A percentile compares a stretch with the other conserved stretches of the same genome.
phyloP scores from a whole-genome alignment of 1,139 yeast species.

The Suhomyces wounanorum region DNA sequence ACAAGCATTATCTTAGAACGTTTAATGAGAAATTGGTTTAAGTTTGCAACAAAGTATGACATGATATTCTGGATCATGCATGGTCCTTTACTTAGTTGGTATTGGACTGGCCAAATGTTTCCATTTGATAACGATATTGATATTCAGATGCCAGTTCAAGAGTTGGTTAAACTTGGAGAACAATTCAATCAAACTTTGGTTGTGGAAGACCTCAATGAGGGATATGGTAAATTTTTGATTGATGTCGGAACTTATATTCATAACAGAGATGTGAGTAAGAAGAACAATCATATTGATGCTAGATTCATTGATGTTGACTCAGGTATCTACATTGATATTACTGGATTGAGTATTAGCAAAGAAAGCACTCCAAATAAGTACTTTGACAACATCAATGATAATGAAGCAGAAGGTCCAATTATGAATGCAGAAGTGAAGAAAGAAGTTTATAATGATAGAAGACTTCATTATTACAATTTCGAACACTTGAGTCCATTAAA shows the following conservation, averaged over 20 bases:
- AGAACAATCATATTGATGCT: conserved; percentile 29
- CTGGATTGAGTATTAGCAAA: conserved; percentile 23
- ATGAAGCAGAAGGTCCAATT: conserved; percentile 14
- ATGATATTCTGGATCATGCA: conserved; percentile 29
- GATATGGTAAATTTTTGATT: conserved; percentile 28
- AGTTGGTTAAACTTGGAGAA: conserved; percentile 19
- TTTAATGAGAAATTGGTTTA: conserved; percentile 36
- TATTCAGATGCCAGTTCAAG: conserved; percentile 25
- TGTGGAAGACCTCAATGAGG: conserved; percentile 27
- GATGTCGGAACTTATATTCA: conserved; percentile 30
- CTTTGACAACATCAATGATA: conserved; percentile 13
- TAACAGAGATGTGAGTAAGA: conserved; percentile 24
- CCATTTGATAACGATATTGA: conserved; percentile 25
- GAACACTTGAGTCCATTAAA: conserved; percentile 26
- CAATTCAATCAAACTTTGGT: conserved; percentile 24
- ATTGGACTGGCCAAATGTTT: conserved; percentile 26
- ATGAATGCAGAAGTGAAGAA: conserved; percentile 15
- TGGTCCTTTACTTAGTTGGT: conserved; percentile 25
- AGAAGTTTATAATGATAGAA: conserved; percentile 25
- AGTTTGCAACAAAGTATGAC: conserved; percentile 37
- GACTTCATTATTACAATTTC: conserved; percentile 26
- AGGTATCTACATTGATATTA: conserved; percentile 31
- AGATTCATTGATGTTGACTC: conserved; percentile 31
- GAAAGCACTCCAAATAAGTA: conserved; percentile 15
- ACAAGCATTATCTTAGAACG: conserved; percentile 33